phyloP scores from a whole-genome alignment of 1,284 basidiomycete species.

The Fomitopsis pinicola region DNA sequence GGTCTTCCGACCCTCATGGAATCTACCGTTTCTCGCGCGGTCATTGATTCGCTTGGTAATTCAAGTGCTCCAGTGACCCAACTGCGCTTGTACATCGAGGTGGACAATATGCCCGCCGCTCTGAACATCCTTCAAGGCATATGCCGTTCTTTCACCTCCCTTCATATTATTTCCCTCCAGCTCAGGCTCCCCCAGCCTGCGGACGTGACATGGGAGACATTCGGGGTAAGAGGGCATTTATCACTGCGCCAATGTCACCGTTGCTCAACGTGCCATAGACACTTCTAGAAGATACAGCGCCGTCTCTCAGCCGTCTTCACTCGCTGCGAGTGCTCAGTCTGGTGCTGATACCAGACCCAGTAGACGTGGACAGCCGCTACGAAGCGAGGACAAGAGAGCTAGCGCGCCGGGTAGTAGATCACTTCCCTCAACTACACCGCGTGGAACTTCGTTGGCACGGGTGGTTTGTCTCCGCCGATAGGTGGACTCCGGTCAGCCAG shows the following conservation, averaged over 20 bases:
- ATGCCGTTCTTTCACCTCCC: neutral
- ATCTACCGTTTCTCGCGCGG: neutral
- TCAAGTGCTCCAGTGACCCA: neutral
- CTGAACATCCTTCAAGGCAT: neutral
- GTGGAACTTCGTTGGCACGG: slow-evolving; percentile 24
- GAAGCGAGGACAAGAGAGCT: slow-evolving; percentile 12
- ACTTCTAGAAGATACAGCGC: slow-evolving; percentile 10
- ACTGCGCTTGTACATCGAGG: slow-evolving; percentile 4
- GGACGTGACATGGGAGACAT: slow-evolving; percentile 3
- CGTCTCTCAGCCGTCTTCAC: slow-evolving; percentile 8
- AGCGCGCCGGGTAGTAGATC: slow-evolving; percentile 8
- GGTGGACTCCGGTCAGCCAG: slow-evolving; percentile 12
- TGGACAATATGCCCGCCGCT: slow-evolving; percentile 2
- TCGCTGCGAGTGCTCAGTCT: slow-evolving; percentile 15
- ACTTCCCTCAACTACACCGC: slow-evolving; percentile 9
- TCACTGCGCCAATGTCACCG: neutral
- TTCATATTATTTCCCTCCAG: slow-evolving; percentile 1
- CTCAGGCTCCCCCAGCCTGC: slow-evolving; percentile 1
- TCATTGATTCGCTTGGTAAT: neutral
- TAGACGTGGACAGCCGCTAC: neutral
- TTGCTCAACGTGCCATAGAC: slow-evolving; percentile 7
- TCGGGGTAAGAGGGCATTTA: slow-evolving; percentile 1
- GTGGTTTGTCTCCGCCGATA: slow-evolving; percentile 13
- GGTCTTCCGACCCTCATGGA: neutral
- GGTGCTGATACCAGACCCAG: slow-evolving; percentile 17